Evolutionary conservation across 352 stramenopile genomes (phyloP), one percentile per base, ranked within the genome.

Genomic region (Globisporangium nodosum): DNA sequence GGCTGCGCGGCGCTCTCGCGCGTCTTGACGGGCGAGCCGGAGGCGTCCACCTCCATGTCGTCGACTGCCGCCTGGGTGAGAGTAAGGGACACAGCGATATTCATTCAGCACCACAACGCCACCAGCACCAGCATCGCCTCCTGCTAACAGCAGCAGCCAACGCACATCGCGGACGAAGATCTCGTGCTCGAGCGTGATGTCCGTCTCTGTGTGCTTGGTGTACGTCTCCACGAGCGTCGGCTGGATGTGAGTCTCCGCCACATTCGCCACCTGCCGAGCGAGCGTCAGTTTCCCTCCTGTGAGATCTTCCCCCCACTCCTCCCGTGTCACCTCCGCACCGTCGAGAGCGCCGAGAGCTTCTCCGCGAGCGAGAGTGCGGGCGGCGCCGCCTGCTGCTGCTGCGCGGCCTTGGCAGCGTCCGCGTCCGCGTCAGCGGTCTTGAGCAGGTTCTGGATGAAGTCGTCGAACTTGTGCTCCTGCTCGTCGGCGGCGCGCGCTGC

Each of bases 401-500:
- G 49, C 24, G n/a, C 59, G 61, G 11, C 58, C 50, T 48, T 48
- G 43, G 18, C 66, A 18, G 69, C 62, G 6, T 68, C 68, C 3
- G 58, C 63, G 5, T 42, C 53, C 1, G 18, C 31, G 11, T n/a
- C 27, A 0, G 81, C 75, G 48, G 67, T 86, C 65, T 90, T 90
- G 13, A 93, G 69, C 52, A 93, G 89, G 51, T 88, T 89, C 67
- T 91, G 79, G 57, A 93, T 93, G 54, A 93, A 93, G 66, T 91
- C 81, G 52, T 90, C 81, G 53, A 93, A 87, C 58, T 85, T 80
- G 65, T 71, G 80, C 48, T 85, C 74, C 65, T 85, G 76, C 65
- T 88, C 79, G 64, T 85, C 76, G 45, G 88, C 84, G 30, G 77
- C 77, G 40, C 74, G 55, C 54, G 74, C 70, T 13, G 87, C 73